Evolutionary conservation across 2,329 filamentous ascomycete genomes (phyloP), one percentile per base, ranked within the genome.

Genomic region (Aspergillus japonicus): DNA sequence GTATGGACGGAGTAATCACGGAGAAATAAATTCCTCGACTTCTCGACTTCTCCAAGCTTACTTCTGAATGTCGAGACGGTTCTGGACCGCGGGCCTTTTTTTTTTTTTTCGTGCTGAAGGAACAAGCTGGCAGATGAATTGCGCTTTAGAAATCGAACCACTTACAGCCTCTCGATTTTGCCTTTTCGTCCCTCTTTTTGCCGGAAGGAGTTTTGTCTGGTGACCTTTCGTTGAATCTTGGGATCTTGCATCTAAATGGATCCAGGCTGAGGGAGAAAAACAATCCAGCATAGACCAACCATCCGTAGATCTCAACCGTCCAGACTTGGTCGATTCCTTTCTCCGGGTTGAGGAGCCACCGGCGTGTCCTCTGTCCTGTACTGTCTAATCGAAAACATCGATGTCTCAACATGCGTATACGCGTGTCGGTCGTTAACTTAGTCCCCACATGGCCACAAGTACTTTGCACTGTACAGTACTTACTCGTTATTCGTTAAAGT

Each of bases 311-410:
- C 14, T 29, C 26, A 33, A 16, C 55, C 26, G 35, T 35, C 33
- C 33, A 35, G 33, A 35, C 33, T 16, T 16, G 10, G 14, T 35
- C 33, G 33, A 35, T 57, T 8, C 26, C 61, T 64, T 65, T 66
- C 61, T 59, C 66, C 57, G 62, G 23, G 23, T 23, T 23, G 23
- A 23, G 23, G 23, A 23, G 67, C 71, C 71, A 71, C 71, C 59
- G 66, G 70, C 64, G 64, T 74, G 72, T 73, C 74, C 69, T 72
- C 61, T 64, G 69, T 66, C 50, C 52, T 58, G 53, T 64, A 61
- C 39, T 62, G 55, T 54, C 7, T 29, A 29, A 29, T 10, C 2
- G 26, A 29, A 29, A 29, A 8, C 3, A 29, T 29, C 2, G 8
- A 8, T 29, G 7, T 29, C 26, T 8, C 26, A 29, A 29, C n/a